phyloP scores from a whole-genome alignment of 495 filamentous ascomycete genomes.

The Penicillium arizonense region DNA sequence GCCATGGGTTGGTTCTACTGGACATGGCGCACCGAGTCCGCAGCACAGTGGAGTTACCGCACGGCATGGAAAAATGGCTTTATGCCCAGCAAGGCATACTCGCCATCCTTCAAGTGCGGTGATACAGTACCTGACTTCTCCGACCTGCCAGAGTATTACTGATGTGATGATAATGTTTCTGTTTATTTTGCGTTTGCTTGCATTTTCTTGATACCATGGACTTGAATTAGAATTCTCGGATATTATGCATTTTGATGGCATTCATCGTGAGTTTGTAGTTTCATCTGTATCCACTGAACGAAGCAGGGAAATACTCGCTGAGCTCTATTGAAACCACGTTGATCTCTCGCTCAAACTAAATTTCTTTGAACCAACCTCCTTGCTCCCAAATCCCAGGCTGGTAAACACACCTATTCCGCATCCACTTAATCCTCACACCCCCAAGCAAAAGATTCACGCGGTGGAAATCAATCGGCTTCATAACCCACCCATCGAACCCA shows the following conservation, averaged over 20 bases:
- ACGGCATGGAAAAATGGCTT: slow-evolving; percentile 79
- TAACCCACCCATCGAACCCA: slow-evolving; percentile 87
- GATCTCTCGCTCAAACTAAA: too few relatives aligned
- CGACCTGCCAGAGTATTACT: slow-evolving; percentile 69
- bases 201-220: slow-evolving; percentile 6
- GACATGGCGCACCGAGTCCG: slow-evolving; percentile 81
- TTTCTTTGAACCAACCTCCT: slow-evolving; percentile 67
- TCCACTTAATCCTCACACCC: slow-evolving; percentile 52
- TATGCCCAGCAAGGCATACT: slow-evolving; percentile 75
- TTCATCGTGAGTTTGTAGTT: background rate
- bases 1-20: slow-evolving; percentile 99
- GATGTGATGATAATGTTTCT: slow-evolving; percentile 6
- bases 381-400: slow-evolving; percentile 65
- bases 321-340: too few relatives aligned
- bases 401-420: slow-evolving; percentile 53
- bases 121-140: slow-evolving; percentile 67
- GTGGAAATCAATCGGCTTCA: slow-evolving; percentile 77
- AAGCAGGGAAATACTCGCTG: too few relatives aligned
- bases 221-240: background rate
- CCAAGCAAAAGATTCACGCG: slow-evolving; percentile 58
- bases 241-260: background rate
- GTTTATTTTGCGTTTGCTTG: slow-evolving; percentile 5
- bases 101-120: slow-evolving; percentile 73
- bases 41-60: slow-evolving; percentile 93
- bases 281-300: background rate